These are phyloP conservation scores for Aspergillus ustus DNA, from an alignment of 2,329 filamentous ascomycete genomes.

Conservation along the genomic window DNA sequence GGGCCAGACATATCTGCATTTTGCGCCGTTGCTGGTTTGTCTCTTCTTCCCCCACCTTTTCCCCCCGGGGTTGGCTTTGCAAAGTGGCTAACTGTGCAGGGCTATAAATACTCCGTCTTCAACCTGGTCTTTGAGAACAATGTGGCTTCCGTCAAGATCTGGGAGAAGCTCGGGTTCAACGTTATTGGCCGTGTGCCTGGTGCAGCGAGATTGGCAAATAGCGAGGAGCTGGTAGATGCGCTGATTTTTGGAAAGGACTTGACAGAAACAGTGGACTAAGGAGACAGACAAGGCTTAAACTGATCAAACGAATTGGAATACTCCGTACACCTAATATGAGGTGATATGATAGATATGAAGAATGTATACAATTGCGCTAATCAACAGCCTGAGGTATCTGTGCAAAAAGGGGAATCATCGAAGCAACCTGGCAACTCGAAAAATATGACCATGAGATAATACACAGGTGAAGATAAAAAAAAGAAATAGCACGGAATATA, in stretches of 20 bases:
- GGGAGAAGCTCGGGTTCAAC: slow-evolving; percentile 44
- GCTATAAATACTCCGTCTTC: slow-evolving; percentile 48
- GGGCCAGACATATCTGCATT: slow-evolving; percentile 43
- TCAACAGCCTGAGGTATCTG: slow-evolving; percentile 13
- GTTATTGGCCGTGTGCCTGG: slow-evolving; percentile 45
- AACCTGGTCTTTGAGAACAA: slow-evolving; percentile 48
- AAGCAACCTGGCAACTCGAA: slow-evolving; percentile 14
- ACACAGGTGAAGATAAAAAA: slow-evolving; percentile 12
- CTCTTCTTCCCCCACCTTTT: too few relatives aligned
- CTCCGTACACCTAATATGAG: slow-evolving; percentile 11
- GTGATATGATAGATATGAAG: neutral
- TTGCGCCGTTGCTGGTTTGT: slow-evolving; percentile 42
- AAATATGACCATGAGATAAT: slow-evolving; percentile 16
- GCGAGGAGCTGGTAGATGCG: slow-evolving; percentile 43
- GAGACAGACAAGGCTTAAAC: neutral
- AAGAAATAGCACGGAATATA: slow-evolving; percentile 16
- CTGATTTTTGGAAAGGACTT: slow-evolving; percentile 44
- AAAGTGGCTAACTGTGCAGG: slow-evolving; percentile 28
- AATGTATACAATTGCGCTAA: slow-evolving; percentile 19
- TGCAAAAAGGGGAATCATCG: slow-evolving; percentile 20
- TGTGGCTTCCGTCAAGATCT: slow-evolving; percentile 43
- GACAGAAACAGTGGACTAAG: neutral
- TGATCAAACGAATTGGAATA: neutral
- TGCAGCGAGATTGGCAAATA: slow-evolving; percentile 41
- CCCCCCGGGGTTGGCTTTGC: neutral